Evolutionary conservation across 208 protist genomes (phyloP).

Genomic region (Trichomonas tenax): DNA sequence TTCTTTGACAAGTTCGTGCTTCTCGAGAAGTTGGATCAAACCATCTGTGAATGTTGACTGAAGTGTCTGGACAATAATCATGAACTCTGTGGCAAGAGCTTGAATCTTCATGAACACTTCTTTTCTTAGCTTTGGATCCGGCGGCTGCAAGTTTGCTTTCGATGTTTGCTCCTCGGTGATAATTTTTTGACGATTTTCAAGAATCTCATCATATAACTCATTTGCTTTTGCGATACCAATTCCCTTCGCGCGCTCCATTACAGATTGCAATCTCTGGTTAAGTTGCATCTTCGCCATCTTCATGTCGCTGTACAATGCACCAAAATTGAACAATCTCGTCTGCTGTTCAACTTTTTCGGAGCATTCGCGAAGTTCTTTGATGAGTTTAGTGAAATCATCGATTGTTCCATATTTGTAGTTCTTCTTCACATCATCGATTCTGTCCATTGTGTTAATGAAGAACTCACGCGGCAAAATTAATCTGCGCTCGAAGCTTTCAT

Average conservation of each 20-base stretch:
- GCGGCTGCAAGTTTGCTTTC: background rate
- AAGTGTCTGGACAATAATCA: background rate
- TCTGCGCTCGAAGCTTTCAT: background rate
- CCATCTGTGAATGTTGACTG: background rate
- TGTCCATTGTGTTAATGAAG: background rate
- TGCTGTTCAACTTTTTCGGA: background rate
- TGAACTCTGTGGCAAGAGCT: background rate
- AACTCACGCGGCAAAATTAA: background rate
- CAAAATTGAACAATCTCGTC: background rate
- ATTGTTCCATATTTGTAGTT: background rate
- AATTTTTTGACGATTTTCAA: background rate
- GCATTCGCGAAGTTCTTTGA: background rate
- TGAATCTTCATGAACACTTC: background rate
- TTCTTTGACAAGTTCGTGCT: background rate
- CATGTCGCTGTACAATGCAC: background rate
- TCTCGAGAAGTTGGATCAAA: background rate
- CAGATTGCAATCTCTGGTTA: background rate
- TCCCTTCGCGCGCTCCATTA: background rate
- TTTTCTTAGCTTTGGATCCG: background rate
- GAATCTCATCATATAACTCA: background rate
- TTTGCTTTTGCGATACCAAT: background rate
- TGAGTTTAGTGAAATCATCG: background rate
- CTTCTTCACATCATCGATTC: background rate
- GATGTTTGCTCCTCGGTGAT: background rate
- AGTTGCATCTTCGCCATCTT: background rate